Evolutionary conservation across 306 rosid genomes (phyloP), one percentile per base, ranked within the genome.

Genomic region (Ziziphus jujuba): DNA sequence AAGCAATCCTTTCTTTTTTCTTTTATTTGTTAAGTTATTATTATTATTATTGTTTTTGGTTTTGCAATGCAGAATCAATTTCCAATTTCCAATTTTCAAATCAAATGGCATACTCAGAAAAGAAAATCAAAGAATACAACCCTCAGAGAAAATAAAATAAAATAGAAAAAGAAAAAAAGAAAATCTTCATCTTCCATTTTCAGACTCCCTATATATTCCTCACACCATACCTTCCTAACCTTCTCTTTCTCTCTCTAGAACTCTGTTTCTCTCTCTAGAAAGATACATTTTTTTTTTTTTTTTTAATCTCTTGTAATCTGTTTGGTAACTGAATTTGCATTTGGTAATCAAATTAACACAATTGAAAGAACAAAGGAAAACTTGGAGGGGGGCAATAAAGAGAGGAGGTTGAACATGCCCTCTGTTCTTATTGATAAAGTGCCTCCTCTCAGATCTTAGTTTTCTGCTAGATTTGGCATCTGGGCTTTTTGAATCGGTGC

Each of bases 401-500:
- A 77, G 78, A 74, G 76, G 85, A 88, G 81, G 84, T 69, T 80
- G 95, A 87, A 78, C 85, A 85, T 87, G 69, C 80, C 83, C 80
- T 84, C 80, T 83, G 84, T 86, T 85, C 85, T 77, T 82, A 82
- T 70, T 78, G 87, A 81, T 75, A 75, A 75, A 73, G 84, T 86
- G 87, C 91, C 91, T 89, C 93, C 97, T 89, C 90, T 86, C 91
- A 88, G 96, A 91, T 91, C 97, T 88, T 85, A 73, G 70, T 58
- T 63, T 62, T 59, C 52, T 45, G 66, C 53, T 66, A 78, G 87
- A 86, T 90, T 85, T 84, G 60, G 78, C 82, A 78, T 84, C 97
- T 86, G 88, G 84, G 82, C 84, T 81, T 67, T 83, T 72, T 77
- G 66, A 88, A 82, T 84, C 84, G 92, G 96, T 91, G 79, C 52